Conservation (phyloP, 164 flowering plant species). For the Vitis amurensis region DNA sequence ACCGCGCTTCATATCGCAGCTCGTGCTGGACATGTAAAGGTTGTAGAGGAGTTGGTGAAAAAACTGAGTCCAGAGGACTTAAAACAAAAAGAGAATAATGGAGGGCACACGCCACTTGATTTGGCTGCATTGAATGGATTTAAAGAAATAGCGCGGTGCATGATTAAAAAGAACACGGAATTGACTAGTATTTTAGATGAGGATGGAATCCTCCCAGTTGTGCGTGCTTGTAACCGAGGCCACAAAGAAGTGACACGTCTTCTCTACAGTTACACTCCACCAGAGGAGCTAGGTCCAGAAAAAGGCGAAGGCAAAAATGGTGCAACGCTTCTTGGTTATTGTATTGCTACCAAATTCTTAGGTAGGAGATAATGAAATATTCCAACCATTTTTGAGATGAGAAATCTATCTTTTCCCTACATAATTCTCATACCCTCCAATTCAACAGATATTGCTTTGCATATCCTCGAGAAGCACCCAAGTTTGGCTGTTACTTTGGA, state of each 20-base stretch:
- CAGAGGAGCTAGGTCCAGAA: fast-evolving
- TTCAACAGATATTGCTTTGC: conserved; percentile 5
- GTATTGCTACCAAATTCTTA: no score
- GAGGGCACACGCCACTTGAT: neutral
- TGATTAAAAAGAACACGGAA: neutral
- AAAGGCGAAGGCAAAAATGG: no score
- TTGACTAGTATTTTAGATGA: neutral
- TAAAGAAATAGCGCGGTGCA: neutral
- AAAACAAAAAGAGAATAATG: neutral
- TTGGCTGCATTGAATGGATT: neutral
- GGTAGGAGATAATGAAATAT: no score
- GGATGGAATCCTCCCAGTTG: neutral
- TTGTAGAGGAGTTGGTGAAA: neutral
- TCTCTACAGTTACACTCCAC: neutral
- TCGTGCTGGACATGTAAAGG: neutral
- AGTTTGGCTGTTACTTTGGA: neutral
- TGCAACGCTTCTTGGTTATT: no score
- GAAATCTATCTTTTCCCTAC: neutral
- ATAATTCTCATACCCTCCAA: neutral
- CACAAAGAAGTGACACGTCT: neutral
- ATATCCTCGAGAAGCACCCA: neutral
- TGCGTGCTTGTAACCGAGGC: neutral
- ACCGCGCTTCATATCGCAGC: conserved; percentile 5
- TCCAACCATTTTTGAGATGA: no score
- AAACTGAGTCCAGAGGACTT: neutral